phyloP scores from a whole-genome alignment of 2,329 filamentous ascomycete species.

The Hymenoscyphus occultus region DNA sequence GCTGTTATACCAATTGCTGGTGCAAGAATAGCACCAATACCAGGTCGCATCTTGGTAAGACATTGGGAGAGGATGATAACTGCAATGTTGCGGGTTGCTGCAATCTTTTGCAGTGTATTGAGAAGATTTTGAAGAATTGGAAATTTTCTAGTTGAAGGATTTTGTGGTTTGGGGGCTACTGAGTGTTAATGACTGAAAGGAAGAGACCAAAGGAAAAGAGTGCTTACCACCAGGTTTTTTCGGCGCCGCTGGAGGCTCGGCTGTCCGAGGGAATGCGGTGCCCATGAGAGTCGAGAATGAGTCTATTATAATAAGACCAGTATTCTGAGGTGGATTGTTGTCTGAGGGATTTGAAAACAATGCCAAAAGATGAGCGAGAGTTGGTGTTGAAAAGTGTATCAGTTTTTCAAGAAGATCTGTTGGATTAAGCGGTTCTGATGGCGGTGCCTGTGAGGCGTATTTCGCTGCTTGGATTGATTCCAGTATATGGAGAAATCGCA shows the following conservation, averaged over 20 bases:
- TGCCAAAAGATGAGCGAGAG: constrained; percentile 66
- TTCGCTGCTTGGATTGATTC: constrained; percentile 13
- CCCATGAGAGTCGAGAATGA: constrained; percentile 74
- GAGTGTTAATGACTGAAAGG: not conserved
- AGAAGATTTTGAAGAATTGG: constrained; percentile 57
- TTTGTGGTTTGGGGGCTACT: constrained; percentile 19
- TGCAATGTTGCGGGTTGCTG: constrained; percentile 68
- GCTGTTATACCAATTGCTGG: constrained; percentile 71
- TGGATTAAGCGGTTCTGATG: constrained; percentile 18
- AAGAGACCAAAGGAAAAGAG: not conserved
- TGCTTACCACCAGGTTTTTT: constrained; percentile 30
- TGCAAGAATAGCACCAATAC: constrained; percentile 64
- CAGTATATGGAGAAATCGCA: constrained; percentile 49
- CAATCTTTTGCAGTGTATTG: constrained; percentile 70
- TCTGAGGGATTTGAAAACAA: constrained; percentile 66
- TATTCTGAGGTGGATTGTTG: constrained; percentile 58
- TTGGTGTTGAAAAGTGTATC: constrained; percentile 59
- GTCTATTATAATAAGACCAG: constrained; percentile 73
- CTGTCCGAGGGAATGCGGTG: constrained; percentile 66
- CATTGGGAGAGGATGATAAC: constrained; percentile 76
- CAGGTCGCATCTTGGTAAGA: constrained; percentile 73
- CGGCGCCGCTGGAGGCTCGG: constrained; percentile 35
- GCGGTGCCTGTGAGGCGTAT: not conserved
- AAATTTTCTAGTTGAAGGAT: constrained; percentile 39
- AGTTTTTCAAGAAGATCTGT: constrained; percentile 49